Evolutionary conservation across 371 early-diverging fungal genomes (phyloP).

Genomic region (Mortierella sp.): DNA sequence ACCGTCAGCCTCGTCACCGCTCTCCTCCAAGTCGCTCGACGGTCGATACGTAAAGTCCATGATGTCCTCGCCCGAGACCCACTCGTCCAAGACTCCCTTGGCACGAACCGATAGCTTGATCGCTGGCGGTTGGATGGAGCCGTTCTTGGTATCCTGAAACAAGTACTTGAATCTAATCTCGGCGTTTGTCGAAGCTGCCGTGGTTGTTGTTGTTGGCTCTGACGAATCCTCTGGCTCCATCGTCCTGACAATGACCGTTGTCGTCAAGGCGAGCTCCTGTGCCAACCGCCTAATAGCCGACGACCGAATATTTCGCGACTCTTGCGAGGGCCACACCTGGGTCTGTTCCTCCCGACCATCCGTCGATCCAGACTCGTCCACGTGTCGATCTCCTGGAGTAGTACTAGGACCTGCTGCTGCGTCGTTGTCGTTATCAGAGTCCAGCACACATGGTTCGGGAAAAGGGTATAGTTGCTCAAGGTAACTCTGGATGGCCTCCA

Average conservation of each 20-base stretch:
- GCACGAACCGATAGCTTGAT: background rate
- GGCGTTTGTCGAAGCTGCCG: background rate
- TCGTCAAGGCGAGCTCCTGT: conserved; percentile 29
- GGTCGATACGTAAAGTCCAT: background rate
- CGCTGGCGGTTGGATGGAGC: background rate
- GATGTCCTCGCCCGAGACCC: background rate
- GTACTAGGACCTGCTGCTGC: background rate
- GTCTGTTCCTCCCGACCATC: background rate
- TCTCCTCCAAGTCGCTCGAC: background rate
- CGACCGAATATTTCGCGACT: conserved; percentile 17
- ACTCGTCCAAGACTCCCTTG: background rate
- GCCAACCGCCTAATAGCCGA: conserved; percentile 31
- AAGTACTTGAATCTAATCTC: background rate
- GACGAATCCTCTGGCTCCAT: background rate
- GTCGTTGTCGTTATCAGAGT: background rate
- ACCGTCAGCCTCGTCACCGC: conserved; percentile 11
- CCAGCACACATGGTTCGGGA: conserved; percentile 8
- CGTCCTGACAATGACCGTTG: conserved; percentile 16
- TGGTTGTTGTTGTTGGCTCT: background rate
- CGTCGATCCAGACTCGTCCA: background rate
- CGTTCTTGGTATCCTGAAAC: background rate
- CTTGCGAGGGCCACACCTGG: conserved; percentile 31
- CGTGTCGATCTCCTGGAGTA: background rate
- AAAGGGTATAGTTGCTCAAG: conserved; percentile 32
- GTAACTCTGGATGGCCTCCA: background rate